Base-by-base conservation (phyloP, 2,329 filamentous ascomycete species). In the Pseudocercospora macadamiae region DNA sequence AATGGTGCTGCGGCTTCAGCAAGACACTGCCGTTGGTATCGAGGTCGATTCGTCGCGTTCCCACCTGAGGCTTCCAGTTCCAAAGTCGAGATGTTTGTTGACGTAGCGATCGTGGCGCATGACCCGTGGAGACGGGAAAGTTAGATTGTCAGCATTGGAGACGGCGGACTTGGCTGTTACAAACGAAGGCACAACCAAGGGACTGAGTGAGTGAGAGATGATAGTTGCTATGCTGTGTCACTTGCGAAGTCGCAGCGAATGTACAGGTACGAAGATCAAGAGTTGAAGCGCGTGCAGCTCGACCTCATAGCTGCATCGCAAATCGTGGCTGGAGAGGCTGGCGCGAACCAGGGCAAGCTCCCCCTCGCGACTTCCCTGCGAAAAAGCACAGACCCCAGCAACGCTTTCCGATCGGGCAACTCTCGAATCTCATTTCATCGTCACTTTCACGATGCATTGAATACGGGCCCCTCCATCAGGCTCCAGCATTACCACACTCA, bases 171-270 rank as follows among this genome's bases (percentile, higher is more conserved):
- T 21, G 42, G 42, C 42, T 25, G 42, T 45, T 45, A 26, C 21
- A 45, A 45, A 47, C 42, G 42, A 47, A 26, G 42, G 42, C 23
- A 47, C 42, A 28, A 26, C 42, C 42, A 45, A 42, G 6, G 42
- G 14, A 28, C 42, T 7, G 9, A 28, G 23, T 47, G 42, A 18
- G 14, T n/a, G 42, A 7, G 21, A 47, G 42, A 14, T 18, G 26
- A 21, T 10, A 26, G 19, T 44, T 5, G 19, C 39, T 44, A 23
- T 44, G 39, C 23, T 8, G 39, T 44, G 39, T 44, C 16, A 44
- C 19, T 44, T 10, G 39, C 39, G 14, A 10, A 12, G 14, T 16
- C 7, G 7, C 8, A 44, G 39, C 14, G 19, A 25, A 44, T 23
- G 37, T 19, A 19, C 14, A 44, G 16, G 16, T n/a, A n/a, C n/a